Conservation (phyloP, 768 basidiomycete genomes). For the Tulasnella sp. region DNA sequence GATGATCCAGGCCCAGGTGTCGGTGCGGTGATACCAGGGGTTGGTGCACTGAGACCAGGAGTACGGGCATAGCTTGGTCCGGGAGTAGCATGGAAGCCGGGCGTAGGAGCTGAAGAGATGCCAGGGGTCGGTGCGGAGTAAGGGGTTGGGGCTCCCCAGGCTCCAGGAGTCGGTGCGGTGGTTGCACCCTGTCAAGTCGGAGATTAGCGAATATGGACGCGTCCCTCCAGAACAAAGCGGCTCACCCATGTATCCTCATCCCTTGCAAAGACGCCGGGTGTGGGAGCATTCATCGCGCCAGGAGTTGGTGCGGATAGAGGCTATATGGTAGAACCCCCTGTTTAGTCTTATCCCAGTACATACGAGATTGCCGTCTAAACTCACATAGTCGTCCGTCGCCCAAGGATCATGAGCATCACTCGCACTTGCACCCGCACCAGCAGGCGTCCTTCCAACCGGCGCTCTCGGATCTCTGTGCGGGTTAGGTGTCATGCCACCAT, state of each 20-base stretch:
- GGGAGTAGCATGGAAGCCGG: conserved; percentile 37
- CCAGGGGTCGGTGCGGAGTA: conserved; percentile 42
- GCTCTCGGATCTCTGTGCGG: conserved; percentile 39
- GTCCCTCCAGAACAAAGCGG: background rate
- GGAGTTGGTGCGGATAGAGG: conserved; percentile 26
- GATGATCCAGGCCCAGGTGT: conserved; percentile 47
- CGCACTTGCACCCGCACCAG: conserved; percentile 45
- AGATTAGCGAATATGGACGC: background rate
- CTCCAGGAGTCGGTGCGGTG: conserved; percentile 8
- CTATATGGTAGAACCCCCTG: conserved; percentile 28
- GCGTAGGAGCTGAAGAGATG: conserved; percentile 42
- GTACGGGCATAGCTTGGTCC: conserved; percentile 22
- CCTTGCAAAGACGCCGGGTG: conserved; percentile 35
- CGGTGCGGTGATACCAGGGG: conserved; percentile 48
- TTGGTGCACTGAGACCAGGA: conserved; percentile 45
- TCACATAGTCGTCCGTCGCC: conserved; percentile 20
- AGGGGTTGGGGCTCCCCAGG: conserved; percentile 29
- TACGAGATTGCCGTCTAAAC: conserved; percentile 32
- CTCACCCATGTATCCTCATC: conserved; percentile 36
- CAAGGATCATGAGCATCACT: conserved; percentile 27
- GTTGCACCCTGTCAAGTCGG: background rate
- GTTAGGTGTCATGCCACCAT: conserved; percentile 37
- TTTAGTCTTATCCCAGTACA: conserved; percentile 41
- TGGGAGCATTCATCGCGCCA: conserved; percentile 23
- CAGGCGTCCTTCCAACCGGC: conserved; percentile 42